A percentile compares a stretch with the other conserved stretches of the same genome.
These are phyloP conservation scores for Mesotaenium endlicherianum DNA, from an alignment of 139 green algal species.

Conservation along the genomic window DNA sequence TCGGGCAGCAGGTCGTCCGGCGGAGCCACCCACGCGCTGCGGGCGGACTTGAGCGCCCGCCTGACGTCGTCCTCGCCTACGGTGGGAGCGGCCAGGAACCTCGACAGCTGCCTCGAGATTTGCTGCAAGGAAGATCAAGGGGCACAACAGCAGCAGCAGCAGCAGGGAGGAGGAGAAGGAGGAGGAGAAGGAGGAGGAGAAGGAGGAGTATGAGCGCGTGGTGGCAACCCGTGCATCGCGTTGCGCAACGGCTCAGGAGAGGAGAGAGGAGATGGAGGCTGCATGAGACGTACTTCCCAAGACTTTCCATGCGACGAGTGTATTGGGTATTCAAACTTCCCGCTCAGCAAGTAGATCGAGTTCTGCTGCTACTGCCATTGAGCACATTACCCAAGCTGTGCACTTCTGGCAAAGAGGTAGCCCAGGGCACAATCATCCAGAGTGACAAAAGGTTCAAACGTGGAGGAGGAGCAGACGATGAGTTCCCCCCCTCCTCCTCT, in stretches of 20 bases:
- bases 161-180: not conserved
- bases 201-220: not conserved
- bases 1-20: not conserved
- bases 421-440: too few relatives aligned
- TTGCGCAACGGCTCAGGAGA: not conserved
- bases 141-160: not conserved
- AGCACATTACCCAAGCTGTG: not conserved
- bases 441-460: too few relatives aligned
- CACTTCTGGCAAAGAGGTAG: too few relatives aligned
- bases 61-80: not conserved
- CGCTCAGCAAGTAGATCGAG: not conserved
- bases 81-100: not conserved
- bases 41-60: not conserved
- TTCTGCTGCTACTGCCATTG: not conserved
- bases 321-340: not conserved
- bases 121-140: not conserved
- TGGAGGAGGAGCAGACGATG: too few relatives aligned
- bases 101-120: not conserved
- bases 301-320: not conserved
- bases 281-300: not conserved
- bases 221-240: not conserved
- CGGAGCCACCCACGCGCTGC: not conserved
- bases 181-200: not conserved
- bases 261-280: not conserved
- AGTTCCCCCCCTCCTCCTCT: too few relatives aligned